phyloP scores from a whole-genome alignment of 306 rosid species.

The Casuarina cunninghamiana region DNA sequence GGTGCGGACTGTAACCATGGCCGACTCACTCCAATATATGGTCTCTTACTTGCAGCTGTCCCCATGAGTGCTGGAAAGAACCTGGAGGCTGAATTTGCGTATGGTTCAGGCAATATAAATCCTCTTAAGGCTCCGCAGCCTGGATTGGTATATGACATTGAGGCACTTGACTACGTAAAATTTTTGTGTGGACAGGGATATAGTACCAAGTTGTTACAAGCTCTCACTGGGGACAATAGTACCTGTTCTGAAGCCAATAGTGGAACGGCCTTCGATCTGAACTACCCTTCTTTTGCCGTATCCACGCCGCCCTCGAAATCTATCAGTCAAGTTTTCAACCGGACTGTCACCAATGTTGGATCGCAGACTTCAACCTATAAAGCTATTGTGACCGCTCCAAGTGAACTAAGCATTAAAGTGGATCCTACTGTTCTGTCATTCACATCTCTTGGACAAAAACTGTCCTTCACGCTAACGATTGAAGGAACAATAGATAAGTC shows the following conservation, averaged over 20 bases:
- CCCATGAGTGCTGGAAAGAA: conserved; percentile 17
- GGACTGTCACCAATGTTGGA: conserved; percentile 56
- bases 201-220: conserved; percentile 16
- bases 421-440: not conserved
- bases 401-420: conserved; percentile 34
- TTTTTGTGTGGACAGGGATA: conserved; percentile 49
- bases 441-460: no score
- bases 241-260: conserved; percentile 28
- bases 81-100: conserved; percentile 34
- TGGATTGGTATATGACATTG: conserved; percentile 40
- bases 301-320: not conserved
- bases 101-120: conserved; percentile 43
- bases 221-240: conserved; percentile 31
- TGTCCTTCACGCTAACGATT: no score
- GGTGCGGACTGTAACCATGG: not conserved
- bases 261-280: conserved; percentile 30
- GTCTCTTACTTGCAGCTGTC: conserved; percentile 27
- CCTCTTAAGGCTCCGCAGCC: conserved; percentile 37
- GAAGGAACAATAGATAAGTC: no score
- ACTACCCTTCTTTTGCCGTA: conserved; percentile 50
- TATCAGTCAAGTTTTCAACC: conserved; percentile 28
- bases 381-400: conserved; percentile 28
- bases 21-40: not conserved
- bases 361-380: conserved; percentile 29
- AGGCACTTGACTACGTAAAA: conserved; percentile 30